Evolutionary conservation across 306 rosid species (phyloP), one percentile per base, ranked within the genome.

Genomic region (Sicyos edulis): DNA sequence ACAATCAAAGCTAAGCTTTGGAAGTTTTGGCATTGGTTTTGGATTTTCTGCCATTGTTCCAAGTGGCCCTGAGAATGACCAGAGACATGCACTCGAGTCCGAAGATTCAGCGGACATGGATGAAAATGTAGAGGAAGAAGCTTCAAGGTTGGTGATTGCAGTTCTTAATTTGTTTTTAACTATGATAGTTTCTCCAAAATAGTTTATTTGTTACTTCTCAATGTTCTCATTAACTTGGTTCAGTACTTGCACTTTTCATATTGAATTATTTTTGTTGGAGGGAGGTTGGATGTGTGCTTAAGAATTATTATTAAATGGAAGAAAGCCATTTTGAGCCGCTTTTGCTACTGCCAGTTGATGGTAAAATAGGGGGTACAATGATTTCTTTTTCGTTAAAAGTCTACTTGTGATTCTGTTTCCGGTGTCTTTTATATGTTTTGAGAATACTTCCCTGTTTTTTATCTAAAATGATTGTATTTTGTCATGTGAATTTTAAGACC

Each of bases 1-100:
- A 84, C 86, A 91, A 80, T 82, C 84, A 63, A 91, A 95, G 83
- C 81, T 95, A 80, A 86, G 91, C 72, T 95, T 91, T 85, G 99
- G 97, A 82, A 95, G 97, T 85, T 89, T 95, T 88, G 97, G 89
- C 62, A 65, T 76, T 70, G 76, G 84, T 71, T 93, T 88, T 78
- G 99, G 89, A 19, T 80, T 83, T 59, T 62, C 79, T 71, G 75
- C 86, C 26, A 75, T 70, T 82, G 71, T 60, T 79, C 81, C 78
- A 51, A 80, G 82, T 66, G 79, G 77, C 72, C 86, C 82, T 51
- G 92, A 82, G 74, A 87, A 88, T 56, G 92, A 88, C 61, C 85
- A 79, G 87, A 83, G 88, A 78, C 88, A 89, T 16, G 75, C 96
- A n/a, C 83, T 89, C 60, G 73, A 51, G 45, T 88, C 96, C 37